Percentiles rank a stretch among this genome's conserved stretches.
These are phyloP conservation scores for Aethionema arabicum DNA, from an alignment of 345 rosid species.

Conservation along the genomic window DNA sequence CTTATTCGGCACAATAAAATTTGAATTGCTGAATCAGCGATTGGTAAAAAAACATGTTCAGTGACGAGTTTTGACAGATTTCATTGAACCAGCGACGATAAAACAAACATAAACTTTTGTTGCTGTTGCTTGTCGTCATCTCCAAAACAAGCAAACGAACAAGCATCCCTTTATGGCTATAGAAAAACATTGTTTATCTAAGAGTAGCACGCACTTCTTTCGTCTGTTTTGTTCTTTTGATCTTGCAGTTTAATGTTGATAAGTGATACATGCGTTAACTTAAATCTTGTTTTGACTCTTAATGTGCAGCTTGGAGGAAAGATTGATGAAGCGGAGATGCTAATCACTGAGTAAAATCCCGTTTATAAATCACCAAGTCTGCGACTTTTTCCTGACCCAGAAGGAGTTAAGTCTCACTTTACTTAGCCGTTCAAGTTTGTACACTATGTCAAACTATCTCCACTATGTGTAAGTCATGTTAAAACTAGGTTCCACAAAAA, in stretches of 20 bases:
- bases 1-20: too few species aligned
- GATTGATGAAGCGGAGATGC: constrained; percentile 31
- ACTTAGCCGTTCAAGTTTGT: constrained; percentile 18
- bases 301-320: constrained; percentile 23
- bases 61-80: too few species aligned
- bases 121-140: too few species aligned
- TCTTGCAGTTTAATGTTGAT: neutral
- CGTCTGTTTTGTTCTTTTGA: neutral
- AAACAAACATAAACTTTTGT: too few species aligned
- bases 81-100: too few species aligned
- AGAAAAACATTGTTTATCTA: too few species aligned
- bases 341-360: constrained; percentile 32
- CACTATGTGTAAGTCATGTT: too few species aligned
- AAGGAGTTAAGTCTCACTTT: constrained; percentile 13
- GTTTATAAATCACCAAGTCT: neutral
- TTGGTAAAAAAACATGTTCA: too few species aligned
- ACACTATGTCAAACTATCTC: constrained; percentile 1
- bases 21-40: too few species aligned
- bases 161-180: too few species aligned
- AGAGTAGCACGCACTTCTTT: neutral
- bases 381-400: neutral
- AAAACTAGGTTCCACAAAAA: too few species aligned
- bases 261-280: constrained; percentile 13
- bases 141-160: too few species aligned
- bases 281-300: constrained; percentile 6